These are phyloP conservation scores for Populus pruinosa DNA, from an alignment of 345 rosid species.

Conservation along the genomic window DNA sequence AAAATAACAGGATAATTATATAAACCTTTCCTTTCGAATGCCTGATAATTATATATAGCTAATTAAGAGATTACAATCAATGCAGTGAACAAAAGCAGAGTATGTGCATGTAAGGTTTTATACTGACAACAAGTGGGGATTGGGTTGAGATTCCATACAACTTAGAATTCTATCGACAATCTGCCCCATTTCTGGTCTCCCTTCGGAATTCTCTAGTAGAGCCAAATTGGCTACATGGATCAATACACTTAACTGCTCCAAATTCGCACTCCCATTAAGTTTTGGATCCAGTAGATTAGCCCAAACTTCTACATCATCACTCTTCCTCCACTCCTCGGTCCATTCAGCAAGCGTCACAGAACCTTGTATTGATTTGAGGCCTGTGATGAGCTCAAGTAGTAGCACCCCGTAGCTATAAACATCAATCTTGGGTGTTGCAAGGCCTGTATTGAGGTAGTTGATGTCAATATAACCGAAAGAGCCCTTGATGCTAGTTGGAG, in stretches of 20 bases:
- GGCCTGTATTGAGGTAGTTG: slow-evolving; percentile 35
- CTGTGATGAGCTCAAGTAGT: slow-evolving; percentile 37
- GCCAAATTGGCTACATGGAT: slow-evolving; percentile 29
- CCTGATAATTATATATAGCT: no score
- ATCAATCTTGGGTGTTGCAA: slow-evolving; percentile 33
- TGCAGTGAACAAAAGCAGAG: no score
- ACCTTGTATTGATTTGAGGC: slow-evolving; percentile 38
- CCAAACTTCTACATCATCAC: slow-evolving; percentile 12
- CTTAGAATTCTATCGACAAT: slow-evolving; percentile 23
- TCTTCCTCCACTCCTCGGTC: slow-evolving; percentile 29
- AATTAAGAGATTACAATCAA: no score
- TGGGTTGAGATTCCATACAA: slow-evolving; percentile 19
- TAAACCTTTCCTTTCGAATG: no score
- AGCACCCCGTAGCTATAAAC: slow-evolving; percentile 43
- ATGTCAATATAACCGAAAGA: slow-evolving; percentile 38
- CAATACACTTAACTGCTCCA: slow-evolving; percentile 31
- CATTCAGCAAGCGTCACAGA: slow-evolving; percentile 37
- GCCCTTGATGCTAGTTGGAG: slow-evolving; percentile 33
- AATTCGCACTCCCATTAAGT: slow-evolving; percentile 29
- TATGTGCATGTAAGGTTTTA: no score
- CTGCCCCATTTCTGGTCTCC: slow-evolving; percentile 35
- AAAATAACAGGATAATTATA: no score
- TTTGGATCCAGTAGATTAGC: slow-evolving; percentile 39
- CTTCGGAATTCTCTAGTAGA: slow-evolving; percentile 30
- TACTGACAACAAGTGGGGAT: slow-evolving; percentile 14